Evolutionary conservation across 306 rosid genomes (phyloP).

Genomic region (Prunus fruticosa): DNA sequence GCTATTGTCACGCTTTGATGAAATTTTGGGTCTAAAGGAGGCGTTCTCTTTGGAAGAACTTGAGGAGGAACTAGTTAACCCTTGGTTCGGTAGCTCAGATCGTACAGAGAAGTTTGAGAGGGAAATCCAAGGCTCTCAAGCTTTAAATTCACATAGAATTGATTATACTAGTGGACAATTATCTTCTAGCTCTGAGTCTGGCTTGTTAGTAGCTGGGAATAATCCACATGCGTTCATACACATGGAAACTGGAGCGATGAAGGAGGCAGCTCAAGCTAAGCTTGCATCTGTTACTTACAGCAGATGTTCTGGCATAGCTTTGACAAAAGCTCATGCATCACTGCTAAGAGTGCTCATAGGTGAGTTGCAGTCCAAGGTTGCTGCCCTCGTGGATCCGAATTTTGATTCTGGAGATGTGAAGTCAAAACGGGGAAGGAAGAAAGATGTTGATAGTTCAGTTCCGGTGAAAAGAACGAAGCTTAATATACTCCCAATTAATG

Average conservation of each 20-base stretch:
- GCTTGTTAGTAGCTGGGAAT: constrained; percentile 37
- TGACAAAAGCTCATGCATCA: constrained; percentile 85
- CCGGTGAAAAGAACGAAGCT: constrained; percentile 65
- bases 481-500: constrained; percentile 86
- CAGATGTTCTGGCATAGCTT: constrained; percentile 78
- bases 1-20: constrained; percentile 60
- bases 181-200: constrained; percentile 39
- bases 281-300: constrained; percentile 64
- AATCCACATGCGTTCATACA: constrained; percentile 68
- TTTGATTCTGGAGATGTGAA: constrained; percentile 90
- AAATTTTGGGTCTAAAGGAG: constrained; percentile 66
- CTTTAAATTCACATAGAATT: constrained; percentile 26
- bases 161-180: constrained; percentile 37
- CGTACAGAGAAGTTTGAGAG: constrained; percentile 42
- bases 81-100: constrained; percentile 66
- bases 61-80: constrained; percentile 85
- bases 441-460: constrained; percentile 65
- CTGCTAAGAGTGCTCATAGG: constrained; percentile 76
- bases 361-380: constrained; percentile 88
- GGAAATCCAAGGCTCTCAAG: constrained; percentile 34
- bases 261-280: constrained; percentile 74
- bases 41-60: constrained; percentile 65
- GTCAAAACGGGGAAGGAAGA: constrained; percentile 88
- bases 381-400: constrained; percentile 88
- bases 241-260: constrained; percentile 75